Evolutionary conservation across 1,139 yeast genomes (phyloP).

Genomic region (Barnettozyma hawaiiensis): DNA sequence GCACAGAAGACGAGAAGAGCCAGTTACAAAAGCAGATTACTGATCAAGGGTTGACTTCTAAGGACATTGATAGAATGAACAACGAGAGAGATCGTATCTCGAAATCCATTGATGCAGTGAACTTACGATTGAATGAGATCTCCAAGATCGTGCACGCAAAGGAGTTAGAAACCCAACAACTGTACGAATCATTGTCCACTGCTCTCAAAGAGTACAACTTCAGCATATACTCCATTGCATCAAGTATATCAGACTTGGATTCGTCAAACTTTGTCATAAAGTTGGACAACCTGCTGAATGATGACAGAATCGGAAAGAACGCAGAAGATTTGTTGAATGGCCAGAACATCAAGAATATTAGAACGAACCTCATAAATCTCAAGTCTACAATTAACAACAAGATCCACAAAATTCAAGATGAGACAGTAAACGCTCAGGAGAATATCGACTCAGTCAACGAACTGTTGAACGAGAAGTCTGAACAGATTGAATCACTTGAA

Average conservation of each 20-base stretch:
- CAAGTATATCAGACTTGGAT: constrained; percentile 22
- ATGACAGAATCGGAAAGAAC: constrained; percentile 34
- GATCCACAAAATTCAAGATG: constrained; percentile 54
- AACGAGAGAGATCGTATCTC: constrained; percentile 55
- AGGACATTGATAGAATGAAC: constrained; percentile 57
- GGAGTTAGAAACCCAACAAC: constrained; percentile 43
- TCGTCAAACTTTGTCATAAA: constrained; percentile 34
- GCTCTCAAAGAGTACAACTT: constrained; percentile 52
- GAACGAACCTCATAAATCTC: constrained; percentile 34
- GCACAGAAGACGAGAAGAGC: constrained; percentile 41
- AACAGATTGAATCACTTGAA: constrained; percentile 54
- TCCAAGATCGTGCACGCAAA: constrained; percentile 38
- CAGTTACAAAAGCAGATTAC: constrained; percentile 44
- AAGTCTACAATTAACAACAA: constrained; percentile 44
- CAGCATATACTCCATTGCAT: constrained; percentile 43
- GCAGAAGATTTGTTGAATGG: constrained; percentile 37
- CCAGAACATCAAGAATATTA: constrained; percentile 27
- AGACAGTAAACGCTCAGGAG: constrained; percentile 54
- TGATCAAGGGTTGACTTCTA: constrained; percentile 53
- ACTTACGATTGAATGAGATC: constrained; percentile 27
- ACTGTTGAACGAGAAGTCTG: constrained; percentile 50
- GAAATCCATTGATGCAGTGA: constrained; percentile 48
- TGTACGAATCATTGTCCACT: constrained; percentile 46
- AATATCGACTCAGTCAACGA: constrained; percentile 52
- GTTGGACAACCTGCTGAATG: constrained; percentile 31